Conservation (phyloP, 257 asterid genomes). For the Rauvolfia tetraphylla region DNA sequence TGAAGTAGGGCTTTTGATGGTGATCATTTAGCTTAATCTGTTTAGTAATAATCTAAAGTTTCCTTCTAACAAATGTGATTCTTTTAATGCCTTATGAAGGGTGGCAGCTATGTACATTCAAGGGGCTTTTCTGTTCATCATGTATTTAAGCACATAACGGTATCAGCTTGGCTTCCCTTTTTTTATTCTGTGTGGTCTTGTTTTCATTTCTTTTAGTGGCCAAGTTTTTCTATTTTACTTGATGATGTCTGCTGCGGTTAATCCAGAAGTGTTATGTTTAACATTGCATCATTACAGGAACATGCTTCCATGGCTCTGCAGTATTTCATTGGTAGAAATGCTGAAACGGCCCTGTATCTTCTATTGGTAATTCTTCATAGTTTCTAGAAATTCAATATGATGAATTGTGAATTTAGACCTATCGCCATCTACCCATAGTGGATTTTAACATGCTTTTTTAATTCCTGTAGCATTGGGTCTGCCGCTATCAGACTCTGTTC, state of each 20-base stretch:
- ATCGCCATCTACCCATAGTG: not conserved
- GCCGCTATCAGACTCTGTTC: slow-evolving; percentile 74
- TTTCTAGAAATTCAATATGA: not conserved
- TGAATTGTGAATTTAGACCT: not conserved
- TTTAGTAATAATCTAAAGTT: slow-evolving; percentile 17
- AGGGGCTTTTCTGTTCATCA: slow-evolving; percentile 66
- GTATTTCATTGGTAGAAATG: slow-evolving; percentile 49
- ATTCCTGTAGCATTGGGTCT: slow-evolving; percentile 68
- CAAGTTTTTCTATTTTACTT: not conserved
- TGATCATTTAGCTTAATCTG: not conserved
- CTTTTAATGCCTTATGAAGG: slow-evolving; percentile 42
- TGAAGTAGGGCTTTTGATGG: not conserved
- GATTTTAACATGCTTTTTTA: slow-evolving; percentile 5
- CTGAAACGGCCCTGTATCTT: slow-evolving; percentile 50
- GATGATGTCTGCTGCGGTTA: slow-evolving; percentile 7
- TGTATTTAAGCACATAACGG: slow-evolving; percentile 73
- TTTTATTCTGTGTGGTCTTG: not conserved
- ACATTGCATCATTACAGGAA: slow-evolving; percentile 43
- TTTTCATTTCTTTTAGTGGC: not conserved
- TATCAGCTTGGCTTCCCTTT: slow-evolving; percentile 23
- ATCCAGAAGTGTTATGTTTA: not conserved
- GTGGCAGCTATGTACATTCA: slow-evolving; percentile 86
- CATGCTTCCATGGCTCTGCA: slow-evolving; percentile 94
- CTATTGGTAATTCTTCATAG: slow-evolving; percentile 50
- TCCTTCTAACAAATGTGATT: slow-evolving; percentile 26